phyloP scores from a whole-genome alignment of 1,284 basidiomycete genomes.

The Retiboletus flavoniger region DNA sequence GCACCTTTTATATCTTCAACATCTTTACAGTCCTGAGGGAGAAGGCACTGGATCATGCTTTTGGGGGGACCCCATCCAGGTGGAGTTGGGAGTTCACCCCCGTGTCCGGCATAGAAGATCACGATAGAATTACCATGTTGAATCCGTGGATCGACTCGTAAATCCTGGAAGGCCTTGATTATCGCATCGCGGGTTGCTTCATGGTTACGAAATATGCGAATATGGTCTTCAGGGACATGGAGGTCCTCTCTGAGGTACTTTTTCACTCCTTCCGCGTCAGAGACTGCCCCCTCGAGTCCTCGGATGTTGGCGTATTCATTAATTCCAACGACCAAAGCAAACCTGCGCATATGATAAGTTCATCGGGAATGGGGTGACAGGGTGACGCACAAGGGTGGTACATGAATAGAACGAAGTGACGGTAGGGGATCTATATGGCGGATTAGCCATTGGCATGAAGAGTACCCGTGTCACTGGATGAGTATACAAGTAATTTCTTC shows the following conservation, averaged over 20 bases:
- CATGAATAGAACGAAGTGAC: too few species aligned
- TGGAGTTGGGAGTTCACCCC: slow-evolving; percentile 50
- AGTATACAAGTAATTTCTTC: too few species aligned
- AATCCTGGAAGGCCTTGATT: slow-evolving; percentile 49
- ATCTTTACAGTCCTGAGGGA: slow-evolving; percentile 58
- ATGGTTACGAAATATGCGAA: slow-evolving; percentile 49
- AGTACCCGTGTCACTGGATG: too few species aligned
- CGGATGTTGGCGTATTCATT: slow-evolving; percentile 54
- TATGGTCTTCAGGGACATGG: slow-evolving; percentile 52
- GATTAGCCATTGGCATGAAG: too few species aligned
- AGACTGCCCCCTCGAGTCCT: slow-evolving; percentile 54
- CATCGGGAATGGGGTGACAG: not conserved
- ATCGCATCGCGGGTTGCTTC: slow-evolving; percentile 56
- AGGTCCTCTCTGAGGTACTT: slow-evolving; percentile 50
- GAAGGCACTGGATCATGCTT: slow-evolving; percentile 51
- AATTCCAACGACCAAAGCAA: slow-evolving; percentile 59
- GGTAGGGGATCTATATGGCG: too few species aligned
- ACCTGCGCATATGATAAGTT: slow-evolving; percentile 30
- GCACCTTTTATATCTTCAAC: slow-evolving; percentile 37
- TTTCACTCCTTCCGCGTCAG: slow-evolving; percentile 53
- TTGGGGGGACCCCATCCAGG: slow-evolving; percentile 42
- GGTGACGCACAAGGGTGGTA: not conserved
- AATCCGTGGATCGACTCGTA: slow-evolving; percentile 54
- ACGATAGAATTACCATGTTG: slow-evolving; percentile 55
- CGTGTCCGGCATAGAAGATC: slow-evolving; percentile 65